Evolutionary conservation across 2,329 filamentous ascomycete genomes (phyloP).

Genomic region (Triangularia verruculosa): DNA sequence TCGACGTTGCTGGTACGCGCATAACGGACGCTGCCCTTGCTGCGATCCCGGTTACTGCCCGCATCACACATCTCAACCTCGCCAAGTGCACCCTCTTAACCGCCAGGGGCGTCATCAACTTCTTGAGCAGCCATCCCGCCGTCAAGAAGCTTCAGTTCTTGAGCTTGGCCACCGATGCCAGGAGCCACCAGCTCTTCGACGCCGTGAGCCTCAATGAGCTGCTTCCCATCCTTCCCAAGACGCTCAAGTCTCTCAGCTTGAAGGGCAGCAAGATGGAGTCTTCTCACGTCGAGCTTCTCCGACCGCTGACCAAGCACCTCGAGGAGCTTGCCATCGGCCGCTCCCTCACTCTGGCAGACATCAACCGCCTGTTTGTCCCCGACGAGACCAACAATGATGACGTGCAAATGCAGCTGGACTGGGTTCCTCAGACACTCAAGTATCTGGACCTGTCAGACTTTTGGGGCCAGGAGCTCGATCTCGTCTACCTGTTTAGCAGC

Average conservation of each 20-base stretch:
- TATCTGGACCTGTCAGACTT: conserved; percentile 78
- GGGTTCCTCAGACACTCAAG: conserved; percentile 60
- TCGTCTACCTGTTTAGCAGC: conserved; percentile 51
- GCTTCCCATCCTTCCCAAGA: conserved; percentile 62
- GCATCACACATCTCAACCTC: conserved; percentile 73
- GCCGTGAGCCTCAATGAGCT: conserved; percentile 63
- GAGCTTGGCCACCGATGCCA: conserved; percentile 69
- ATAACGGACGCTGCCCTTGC: conserved; percentile 69
- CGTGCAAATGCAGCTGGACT: conserved; percentile 35
- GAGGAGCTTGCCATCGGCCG: conserved; percentile 75
- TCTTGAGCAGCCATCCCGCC: conserved; percentile 68
- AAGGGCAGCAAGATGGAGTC: conserved; percentile 69
- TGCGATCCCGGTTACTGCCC: conserved; percentile 68
- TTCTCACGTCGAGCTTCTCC: conserved; percentile 61
- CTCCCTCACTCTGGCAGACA: conserved; percentile 61
- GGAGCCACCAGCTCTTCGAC: conserved; percentile 68
- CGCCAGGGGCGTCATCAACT: conserved; percentile 64
- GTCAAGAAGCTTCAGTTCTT: conserved; percentile 66
- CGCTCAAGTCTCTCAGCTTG: conserved; percentile 70
- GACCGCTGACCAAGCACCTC: conserved; percentile 65
- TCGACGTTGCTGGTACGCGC: conserved; percentile 76
- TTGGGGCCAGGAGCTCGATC: conserved; percentile 57
- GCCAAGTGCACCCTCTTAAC: conserved; percentile 71
- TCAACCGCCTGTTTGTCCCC: conserved; percentile 61
- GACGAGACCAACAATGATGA: conserved; percentile 38